Conservation (phyloP, 306 rosid genomes). For the Pueraria montana region DNA sequence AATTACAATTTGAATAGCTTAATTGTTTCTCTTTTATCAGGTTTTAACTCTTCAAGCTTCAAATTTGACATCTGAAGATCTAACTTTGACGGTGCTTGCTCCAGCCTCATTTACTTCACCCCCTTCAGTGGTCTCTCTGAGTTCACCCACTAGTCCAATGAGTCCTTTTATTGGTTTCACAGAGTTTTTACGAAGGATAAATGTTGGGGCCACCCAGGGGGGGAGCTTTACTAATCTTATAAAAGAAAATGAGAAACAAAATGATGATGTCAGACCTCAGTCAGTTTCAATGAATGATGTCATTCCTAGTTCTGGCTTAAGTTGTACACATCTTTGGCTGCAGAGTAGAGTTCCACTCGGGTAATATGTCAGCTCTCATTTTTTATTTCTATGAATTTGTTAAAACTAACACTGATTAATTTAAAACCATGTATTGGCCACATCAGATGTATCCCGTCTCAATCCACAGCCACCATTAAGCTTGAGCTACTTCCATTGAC, state of each 20-base stretch:
- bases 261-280: slow-evolving; percentile 56
- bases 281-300: slow-evolving; percentile 67
- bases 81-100: slow-evolving; percentile 93
- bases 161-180: slow-evolving; percentile 87
- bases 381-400: slow-evolving; percentile 21
- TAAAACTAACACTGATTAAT: slow-evolving; percentile 38
- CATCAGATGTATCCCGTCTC: slow-evolving; percentile 89
- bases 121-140: slow-evolving; percentile 88
- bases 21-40: slow-evolving; percentile 63
- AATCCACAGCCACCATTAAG: slow-evolving; percentile 88
- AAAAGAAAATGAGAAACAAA: slow-evolving; percentile 65
- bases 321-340: slow-evolving; percentile 96
- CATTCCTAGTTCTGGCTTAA: slow-evolving; percentile 75
- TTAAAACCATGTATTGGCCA: slow-evolving; percentile 47
- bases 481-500: slow-evolving; percentile 98
- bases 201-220: slow-evolving; percentile 61
- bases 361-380: slow-evolving; percentile 55
- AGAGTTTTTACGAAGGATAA: slow-evolving; percentile 70
- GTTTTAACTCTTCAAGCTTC: slow-evolving; percentile 96
- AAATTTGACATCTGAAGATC: slow-evolving; percentile 91
- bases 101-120: slow-evolving; percentile 86
- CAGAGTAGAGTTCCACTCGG: slow-evolving; percentile 99
- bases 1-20: slow-evolving; percentile 29
- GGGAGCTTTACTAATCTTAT: slow-evolving; percentile 59
- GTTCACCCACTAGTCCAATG: slow-evolving; percentile 79